Evolutionary conservation across 352 stramenopile species (phyloP).

Genomic region (Phytopythium mirpurense): DNA sequence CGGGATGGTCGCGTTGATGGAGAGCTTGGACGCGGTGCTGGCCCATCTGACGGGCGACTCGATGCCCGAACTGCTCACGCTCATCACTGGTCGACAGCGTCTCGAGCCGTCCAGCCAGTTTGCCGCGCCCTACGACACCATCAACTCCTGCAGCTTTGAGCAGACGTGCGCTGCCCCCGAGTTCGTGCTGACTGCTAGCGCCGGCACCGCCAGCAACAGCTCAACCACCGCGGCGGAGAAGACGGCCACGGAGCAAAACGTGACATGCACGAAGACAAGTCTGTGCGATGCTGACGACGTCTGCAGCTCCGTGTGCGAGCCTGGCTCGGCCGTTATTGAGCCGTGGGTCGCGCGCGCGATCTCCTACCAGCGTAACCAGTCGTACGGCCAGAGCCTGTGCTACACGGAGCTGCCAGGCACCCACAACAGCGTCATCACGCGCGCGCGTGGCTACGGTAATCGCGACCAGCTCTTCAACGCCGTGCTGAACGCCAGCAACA

Average conservation of each 20-base stretch:
- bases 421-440: constrained; percentile 75
- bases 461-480: constrained; percentile 72
- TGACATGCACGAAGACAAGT: constrained; percentile 47
- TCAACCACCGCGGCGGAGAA: constrained; percentile 16
- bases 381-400: constrained; percentile 71
- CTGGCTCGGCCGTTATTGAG: constrained; percentile 45
- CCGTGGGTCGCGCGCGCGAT: constrained; percentile 54
- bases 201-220: constrained; percentile 13
- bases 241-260: constrained; percentile 28
- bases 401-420: constrained; percentile 55
- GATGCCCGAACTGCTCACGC: constrained; percentile 41
- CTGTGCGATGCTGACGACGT: constrained; percentile 58
- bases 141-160: constrained; percentile 36
- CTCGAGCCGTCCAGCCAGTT: constrained; percentile 24
- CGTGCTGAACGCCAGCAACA: constrained; percentile 43
- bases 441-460: constrained; percentile 65
- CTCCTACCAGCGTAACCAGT: constrained; percentile 61
- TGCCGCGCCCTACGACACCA: constrained; percentile 27
- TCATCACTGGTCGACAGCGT: constrained; percentile 36
- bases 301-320: constrained; percentile 57
- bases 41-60: constrained; percentile 43
- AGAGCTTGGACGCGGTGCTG: constrained; percentile 40
- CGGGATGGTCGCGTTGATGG: constrained; percentile 30
- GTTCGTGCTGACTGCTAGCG: constrained; percentile 27
- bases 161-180: constrained; percentile 32